These are phyloP conservation scores for Colletotrichum endophyticum DNA, from an alignment of 2,329 filamentous ascomycete species.

Conservation along the genomic window DNA sequence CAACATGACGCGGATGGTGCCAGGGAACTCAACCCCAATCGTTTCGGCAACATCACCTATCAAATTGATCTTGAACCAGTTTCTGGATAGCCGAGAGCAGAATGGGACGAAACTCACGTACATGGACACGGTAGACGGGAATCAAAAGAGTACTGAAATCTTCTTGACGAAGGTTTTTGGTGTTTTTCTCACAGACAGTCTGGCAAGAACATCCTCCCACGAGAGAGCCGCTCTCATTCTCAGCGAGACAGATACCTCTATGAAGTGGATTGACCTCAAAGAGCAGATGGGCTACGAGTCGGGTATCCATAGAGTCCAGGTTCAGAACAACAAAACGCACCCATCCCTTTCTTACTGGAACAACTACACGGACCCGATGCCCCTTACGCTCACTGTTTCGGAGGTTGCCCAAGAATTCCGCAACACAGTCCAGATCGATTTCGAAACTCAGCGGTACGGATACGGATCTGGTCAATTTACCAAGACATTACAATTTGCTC, in stretches of 20 bases:
- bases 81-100: background rate
- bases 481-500: background rate
- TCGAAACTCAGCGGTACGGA: background rate
- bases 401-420: background rate
- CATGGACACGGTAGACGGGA: background rate
- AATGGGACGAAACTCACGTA: background rate
- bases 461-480: background rate
- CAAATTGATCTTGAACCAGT: background rate
- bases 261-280: background rate
- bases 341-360: background rate
- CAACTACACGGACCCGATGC: background rate
- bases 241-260: rapidly evolving
- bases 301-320: background rate
- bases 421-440: background rate
- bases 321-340: background rate
- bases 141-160: background rate
- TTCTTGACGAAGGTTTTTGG: background rate
- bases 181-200: background rate
- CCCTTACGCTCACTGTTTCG: background rate
- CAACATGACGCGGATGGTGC: background rate
- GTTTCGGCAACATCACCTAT: background rate
- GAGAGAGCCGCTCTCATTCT: background rate
- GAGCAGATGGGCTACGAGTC: background rate
- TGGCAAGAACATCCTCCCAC: background rate
- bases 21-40: background rate